Evolutionary conservation across 1,284 basidiomycete genomes (phyloP).

Genomic region (Heterobasidion irregulare): DNA sequence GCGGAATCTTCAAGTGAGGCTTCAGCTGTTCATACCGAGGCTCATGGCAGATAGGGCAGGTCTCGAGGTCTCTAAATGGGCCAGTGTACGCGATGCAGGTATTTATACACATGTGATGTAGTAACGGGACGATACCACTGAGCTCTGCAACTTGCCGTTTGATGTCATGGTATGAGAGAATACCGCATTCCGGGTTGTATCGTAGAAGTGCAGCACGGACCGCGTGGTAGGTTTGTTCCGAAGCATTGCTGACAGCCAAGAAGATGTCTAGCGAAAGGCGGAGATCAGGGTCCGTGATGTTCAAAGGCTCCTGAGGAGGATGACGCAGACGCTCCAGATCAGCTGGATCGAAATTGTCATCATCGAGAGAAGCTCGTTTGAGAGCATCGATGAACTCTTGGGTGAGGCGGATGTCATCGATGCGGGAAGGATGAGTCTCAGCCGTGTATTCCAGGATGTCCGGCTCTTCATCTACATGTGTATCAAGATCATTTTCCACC

Average conservation of each 20-base stretch:
- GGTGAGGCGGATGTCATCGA: not conserved
- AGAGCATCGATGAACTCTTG: not conserved
- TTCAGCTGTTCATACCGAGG: constrained; percentile 16
- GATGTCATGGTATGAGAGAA: constrained; percentile 19
- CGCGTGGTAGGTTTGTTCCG: not conserved
- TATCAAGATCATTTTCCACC: too few relatives aligned
- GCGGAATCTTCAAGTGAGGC: constrained; percentile 4
- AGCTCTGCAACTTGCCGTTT: constrained; percentile 16
- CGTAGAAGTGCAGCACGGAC: too few relatives aligned
- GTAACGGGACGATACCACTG: constrained; percentile 18
- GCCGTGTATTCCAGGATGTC: not conserved
- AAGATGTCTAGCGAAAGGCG: not conserved
- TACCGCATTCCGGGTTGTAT: constrained; percentile 12
- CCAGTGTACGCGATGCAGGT: constrained; percentile 26
- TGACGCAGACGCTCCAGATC: not conserved
- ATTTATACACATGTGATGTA: constrained; percentile 24
- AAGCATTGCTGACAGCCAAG: not conserved
- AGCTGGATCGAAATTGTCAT: not conserved
- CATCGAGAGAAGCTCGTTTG: not conserved
- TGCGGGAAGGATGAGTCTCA: not conserved
- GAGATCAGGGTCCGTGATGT: not conserved
- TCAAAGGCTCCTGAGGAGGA: not conserved
- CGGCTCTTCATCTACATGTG: not conserved
- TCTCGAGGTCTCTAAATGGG: constrained; percentile 15
- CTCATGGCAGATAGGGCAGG: constrained; percentile 10